Base-by-base conservation (phyloP, 345 rosid genomes). In the Populus tremula region DNA sequence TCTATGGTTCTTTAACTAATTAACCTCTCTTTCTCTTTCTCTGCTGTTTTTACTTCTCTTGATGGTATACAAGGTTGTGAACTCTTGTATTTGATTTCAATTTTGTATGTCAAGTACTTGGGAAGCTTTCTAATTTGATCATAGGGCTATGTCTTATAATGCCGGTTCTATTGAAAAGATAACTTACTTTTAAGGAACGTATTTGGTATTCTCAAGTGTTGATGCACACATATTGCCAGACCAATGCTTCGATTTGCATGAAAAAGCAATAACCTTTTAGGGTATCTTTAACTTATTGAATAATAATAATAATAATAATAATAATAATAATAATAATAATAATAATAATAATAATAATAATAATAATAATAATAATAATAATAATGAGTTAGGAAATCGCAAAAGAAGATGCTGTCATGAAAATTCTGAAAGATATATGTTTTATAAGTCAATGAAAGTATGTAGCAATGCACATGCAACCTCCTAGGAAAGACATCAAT, bases 1-100 rank as follows among this genome's bases (percentile, higher is more conserved):
- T 80, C 74, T 77, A 80, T 82, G 75, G 78, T 86, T 82, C 81
- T 78, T 78, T 77, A 68, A 69, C 81, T 82, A 39, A 77, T 80
- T 76, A 70, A 21, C 69, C 63, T 66, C 39, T n/a, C 68, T 64
- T 43, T 76, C 39, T 35, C 17, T 50, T 53, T 6, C 39, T 73
- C 31, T 74, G 6, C 10, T 77, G n/a, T 39, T 59, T 18, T 41
- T 43, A 54, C 20, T n/a, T 20, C 8, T 38, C 27, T 4, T 69
- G 43, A 69, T 68, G 31, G 14, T 21, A 38, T 62, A 62, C 54
- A 49, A 56, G 14, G 63, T n/a, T 56, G 25, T 10, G 2, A 56
- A 56, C 27, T n/a, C 14, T n/a, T 56, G 27, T 45, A 45, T n/a
- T 56, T 49, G 20, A 56, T 56, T 56, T 56, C 63, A n/a, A n/a